phyloP scores from a whole-genome alignment of 768 basidiomycete species.

The Gyrodon lividus region DNA sequence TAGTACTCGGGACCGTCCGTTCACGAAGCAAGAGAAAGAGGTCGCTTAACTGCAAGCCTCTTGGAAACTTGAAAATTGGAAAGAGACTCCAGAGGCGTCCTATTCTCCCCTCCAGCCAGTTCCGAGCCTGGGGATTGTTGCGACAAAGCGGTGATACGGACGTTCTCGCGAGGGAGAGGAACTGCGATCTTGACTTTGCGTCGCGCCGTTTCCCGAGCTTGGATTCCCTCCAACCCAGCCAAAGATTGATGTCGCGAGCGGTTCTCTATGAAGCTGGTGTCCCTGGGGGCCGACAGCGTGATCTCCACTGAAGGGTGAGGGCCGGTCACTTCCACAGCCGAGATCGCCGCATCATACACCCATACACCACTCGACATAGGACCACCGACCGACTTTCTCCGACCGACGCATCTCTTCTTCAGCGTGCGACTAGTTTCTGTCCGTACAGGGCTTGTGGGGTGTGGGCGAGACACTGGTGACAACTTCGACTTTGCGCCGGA shows the following conservation, averaged over 20 bases:
- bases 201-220: slow-evolving; percentile 4
- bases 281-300: slow-evolving; percentile 13
- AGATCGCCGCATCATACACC: slow-evolving; percentile 52
- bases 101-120: neutral
- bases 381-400: slow-evolving; percentile 45
- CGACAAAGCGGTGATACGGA: neutral
- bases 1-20: neutral
- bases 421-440: slow-evolving; percentile 33
- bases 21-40: slow-evolving; percentile 16
- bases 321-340: slow-evolving; percentile 38
- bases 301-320: slow-evolving; percentile 20
- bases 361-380: slow-evolving; percentile 35
- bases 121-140: neutral
- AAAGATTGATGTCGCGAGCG: slow-evolving; percentile 29
- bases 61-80: slow-evolving; percentile 9
- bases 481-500: slow-evolving; percentile 16
- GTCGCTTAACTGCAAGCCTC: slow-evolving; percentile 15
- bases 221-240: slow-evolving; percentile 16
- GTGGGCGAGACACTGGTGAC: neutral
- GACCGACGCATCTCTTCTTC: slow-evolving; percentile 57
- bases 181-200: slow-evolving; percentile 20
- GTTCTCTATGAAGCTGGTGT: neutral
- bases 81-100: slow-evolving; percentile 5
- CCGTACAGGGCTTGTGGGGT: slow-evolving; percentile 1
- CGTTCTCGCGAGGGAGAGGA: slow-evolving; percentile 11